These are phyloP conservation scores for Dichotomocladium elegans DNA, from an alignment of 371 early-diverging fungal genomes.

Conservation along the genomic window DNA sequence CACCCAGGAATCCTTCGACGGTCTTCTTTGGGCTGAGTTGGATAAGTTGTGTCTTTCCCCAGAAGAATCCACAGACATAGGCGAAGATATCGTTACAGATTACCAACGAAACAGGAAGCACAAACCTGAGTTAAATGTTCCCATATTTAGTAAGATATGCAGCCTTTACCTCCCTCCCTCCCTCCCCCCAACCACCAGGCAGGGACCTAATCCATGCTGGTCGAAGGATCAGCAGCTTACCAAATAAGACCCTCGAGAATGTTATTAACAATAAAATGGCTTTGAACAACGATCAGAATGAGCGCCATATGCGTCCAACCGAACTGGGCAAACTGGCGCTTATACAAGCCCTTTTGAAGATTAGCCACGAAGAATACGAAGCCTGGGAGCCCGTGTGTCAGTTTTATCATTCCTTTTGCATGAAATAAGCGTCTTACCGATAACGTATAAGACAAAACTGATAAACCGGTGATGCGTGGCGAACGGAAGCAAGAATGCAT, in stretches of 20 bases:
- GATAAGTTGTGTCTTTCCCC: constrained; percentile 91
- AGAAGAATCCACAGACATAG: constrained; percentile 94
- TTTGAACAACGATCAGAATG: constrained; percentile 82
- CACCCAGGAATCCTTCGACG: constrained; percentile 98
- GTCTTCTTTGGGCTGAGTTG: constrained; percentile 98
- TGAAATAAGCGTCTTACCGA: constrained; percentile 44
- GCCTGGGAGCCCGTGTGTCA: constrained; percentile 39
- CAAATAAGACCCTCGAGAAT: constrained; percentile 96
- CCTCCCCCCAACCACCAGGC: neutral
- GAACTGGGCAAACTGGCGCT: constrained; percentile 91
- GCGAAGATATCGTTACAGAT: constrained; percentile 98
- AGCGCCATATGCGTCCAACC: constrained; percentile 96
- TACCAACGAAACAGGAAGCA: constrained; percentile 90
- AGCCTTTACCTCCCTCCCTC: neutral
- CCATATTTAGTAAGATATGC: neutral
- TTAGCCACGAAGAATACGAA: constrained; percentile 93
- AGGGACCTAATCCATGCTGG: neutral
- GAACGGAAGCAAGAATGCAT: constrained; percentile 78
- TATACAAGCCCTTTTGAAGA: constrained; percentile 85
- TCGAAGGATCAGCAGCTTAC: constrained; percentile 36
- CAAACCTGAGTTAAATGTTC: constrained; percentile 41
- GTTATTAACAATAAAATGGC: constrained; percentile 93
- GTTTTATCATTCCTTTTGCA: neutral
- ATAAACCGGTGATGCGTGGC: constrained; percentile 94
- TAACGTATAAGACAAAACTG: constrained; percentile 82